Percentiles rank a stretch among this genome's conserved stretches.
These are phyloP conservation scores for Datisca glomerata DNA, from an alignment of 306 rosid species.

Conservation along the genomic window DNA sequence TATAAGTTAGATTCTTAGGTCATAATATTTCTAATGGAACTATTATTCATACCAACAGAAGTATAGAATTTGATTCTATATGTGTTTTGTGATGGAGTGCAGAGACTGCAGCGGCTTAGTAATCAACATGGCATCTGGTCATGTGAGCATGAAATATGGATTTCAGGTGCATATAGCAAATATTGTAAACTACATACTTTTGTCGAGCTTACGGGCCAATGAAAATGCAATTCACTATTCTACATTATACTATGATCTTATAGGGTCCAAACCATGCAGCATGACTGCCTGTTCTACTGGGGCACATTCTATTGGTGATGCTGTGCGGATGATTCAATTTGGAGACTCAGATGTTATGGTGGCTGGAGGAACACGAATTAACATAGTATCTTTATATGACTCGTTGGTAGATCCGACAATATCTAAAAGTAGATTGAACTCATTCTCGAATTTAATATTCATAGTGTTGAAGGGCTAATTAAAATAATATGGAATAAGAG, in stretches of 20 bases:
- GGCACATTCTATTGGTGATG: constrained; percentile 92
- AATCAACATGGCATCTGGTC: constrained; percentile 98
- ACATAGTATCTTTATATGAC: constrained; percentile 91
- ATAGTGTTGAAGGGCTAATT: no score
- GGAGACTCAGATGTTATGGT: constrained; percentile 97
- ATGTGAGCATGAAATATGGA: constrained; percentile 94
- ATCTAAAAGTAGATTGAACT: no score
- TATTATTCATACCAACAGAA: no score
- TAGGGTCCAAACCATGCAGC: constrained; percentile 95
- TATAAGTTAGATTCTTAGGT: no score
- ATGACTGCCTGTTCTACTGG: constrained; percentile 94
- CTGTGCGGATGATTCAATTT: constrained; percentile 91
- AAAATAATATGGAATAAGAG: no score
- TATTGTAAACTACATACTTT: neutral
- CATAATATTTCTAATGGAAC: no score
- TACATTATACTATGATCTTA: neutral
- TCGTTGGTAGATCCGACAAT: no score
- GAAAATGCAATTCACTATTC: neutral
- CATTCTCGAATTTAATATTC: no score
- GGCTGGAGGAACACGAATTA: constrained; percentile 92
- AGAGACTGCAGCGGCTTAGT: constrained; percentile 92
- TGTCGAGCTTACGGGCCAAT: neutral
- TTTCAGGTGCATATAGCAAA: constrained; percentile 49
- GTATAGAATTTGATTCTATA: no score
- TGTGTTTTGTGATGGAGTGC: no score